Base-by-base conservation (phyloP, 2,329 filamentous ascomycete genomes). In the Claviceps sorghi region DNA sequence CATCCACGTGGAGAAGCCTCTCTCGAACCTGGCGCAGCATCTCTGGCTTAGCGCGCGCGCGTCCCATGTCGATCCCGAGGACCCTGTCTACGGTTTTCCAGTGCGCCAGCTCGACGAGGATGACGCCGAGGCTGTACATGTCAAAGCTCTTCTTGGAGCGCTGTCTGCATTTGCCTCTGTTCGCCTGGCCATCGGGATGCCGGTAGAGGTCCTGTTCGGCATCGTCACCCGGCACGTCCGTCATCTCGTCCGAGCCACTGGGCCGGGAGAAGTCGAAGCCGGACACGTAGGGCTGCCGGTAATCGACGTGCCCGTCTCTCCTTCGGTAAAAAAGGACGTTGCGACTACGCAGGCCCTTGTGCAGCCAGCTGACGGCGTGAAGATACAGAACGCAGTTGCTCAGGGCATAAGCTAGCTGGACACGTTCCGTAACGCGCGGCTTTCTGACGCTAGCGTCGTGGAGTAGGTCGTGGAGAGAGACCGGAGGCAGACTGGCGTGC, bases 181-280 rank as follows among this genome's bases (percentile, higher is more conserved):
- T 65, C 10, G 66, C 61, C 55, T 74, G 72, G 2, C 69, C 64
- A 8, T 57, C 56, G 0, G 74, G 75, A 52, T 79, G 75, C 0
- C 74, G 69, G 59, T 78, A 79, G 6, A 78, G 58, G 51, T 77
- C 72, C 50, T 72, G 65, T 34, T 68, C 66, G 0, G 66, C 65
- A 15, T 74, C 67, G 51, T 72, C 68, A 8, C 67, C 66, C 0
- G 72, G 72, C 1, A 69, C 68, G 44, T 78, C 73, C 0, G 75
- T 77, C 64, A 73, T 66, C 55, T 78, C 75, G 48, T 75, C 72
- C 7, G 67, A 67, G 2, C 66, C 65, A 2, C 72, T 74, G 1
- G 75, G 77, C 2, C 76, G 70, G 2, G 72, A 71, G 57, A 75
- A 78, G 55, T 79, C 76, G 61, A 79, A 79, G 36, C 76, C 76